Percentiles rank a stretch among this genome's conserved stretches.
Evolutionary conservation across 148 eudicot genomes (phyloP).

Genomic region (Suaeda aralocaspica): DNA sequence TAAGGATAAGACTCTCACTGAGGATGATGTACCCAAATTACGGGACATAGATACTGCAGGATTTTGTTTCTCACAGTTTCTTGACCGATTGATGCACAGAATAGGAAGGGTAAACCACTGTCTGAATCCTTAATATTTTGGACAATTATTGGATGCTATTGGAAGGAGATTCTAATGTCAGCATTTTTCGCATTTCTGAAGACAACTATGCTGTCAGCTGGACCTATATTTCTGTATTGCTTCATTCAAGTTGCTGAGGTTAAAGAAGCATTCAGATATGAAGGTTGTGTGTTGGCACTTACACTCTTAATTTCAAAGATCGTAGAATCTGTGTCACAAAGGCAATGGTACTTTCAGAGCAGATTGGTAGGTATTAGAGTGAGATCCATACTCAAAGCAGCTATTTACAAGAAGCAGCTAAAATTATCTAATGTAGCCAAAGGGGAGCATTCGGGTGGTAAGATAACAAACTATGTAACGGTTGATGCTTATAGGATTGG

Average conservation of each 20-base stretch:
- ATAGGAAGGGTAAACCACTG: conserved; percentile 28
- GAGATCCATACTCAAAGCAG: conserved; percentile 62
- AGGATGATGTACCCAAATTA: conserved; percentile 56
- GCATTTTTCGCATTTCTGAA: conserved; percentile 76
- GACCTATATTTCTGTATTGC: conserved; percentile 75
- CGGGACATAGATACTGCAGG: conserved; percentile 54
- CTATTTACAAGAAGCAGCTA: conserved; percentile 71
- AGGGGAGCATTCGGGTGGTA: conserved; percentile 56
- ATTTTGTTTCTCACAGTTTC: conserved; percentile 45
- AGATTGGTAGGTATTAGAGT: conserved; percentile 61
- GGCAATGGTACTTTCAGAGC: conserved; percentile 72
- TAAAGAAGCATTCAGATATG: conserved; percentile 46
- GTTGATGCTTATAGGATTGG: conserved; percentile 79
- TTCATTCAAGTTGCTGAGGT: conserved; percentile 86
- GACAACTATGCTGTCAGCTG: conserved; percentile 57
- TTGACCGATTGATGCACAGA: conserved; percentile 36
- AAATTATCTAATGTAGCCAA: conserved; percentile 60
- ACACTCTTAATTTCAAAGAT: conserved; percentile 55
- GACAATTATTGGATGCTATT: conserved; percentile 56
- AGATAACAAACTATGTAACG: conserved; percentile 70
- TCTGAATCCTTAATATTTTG: conserved; percentile 51
- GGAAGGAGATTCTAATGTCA: conserved; percentile 60
- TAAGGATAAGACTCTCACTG: conserved; percentile 47
- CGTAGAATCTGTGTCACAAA: conserved; percentile 64
- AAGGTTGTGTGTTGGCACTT: conserved; percentile 59